phyloP scores from a whole-genome alignment of 192 early-diverging fungal species.

The Coemansia sp. region DNA sequence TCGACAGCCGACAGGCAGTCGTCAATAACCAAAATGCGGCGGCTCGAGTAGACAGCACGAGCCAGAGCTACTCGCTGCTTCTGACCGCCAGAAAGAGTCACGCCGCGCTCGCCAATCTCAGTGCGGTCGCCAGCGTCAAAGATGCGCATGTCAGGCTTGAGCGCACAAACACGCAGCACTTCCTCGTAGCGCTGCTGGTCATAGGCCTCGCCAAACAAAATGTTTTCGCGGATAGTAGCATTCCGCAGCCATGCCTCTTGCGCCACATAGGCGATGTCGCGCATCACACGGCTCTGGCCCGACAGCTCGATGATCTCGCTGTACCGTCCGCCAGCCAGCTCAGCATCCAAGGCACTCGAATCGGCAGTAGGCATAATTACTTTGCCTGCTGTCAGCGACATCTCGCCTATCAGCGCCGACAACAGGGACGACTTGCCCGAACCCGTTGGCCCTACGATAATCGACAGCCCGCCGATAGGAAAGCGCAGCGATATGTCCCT shows the following conservation, averaged over 20 bases:
- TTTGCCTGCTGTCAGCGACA: constrained; percentile 33
- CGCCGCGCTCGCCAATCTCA: constrained; percentile 90
- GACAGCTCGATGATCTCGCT: constrained; percentile 11
- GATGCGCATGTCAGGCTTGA: constrained; percentile 80
- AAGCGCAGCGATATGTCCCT: constrained; percentile 66
- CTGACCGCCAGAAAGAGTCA: constrained; percentile 87
- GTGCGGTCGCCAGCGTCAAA: constrained; percentile 89
- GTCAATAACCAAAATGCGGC: constrained; percentile 78
- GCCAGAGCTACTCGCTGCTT: constrained; percentile 87
- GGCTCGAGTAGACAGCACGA: constrained; percentile 80
- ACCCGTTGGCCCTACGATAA: constrained; percentile 85
- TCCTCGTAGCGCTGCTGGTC: constrained; percentile 77
- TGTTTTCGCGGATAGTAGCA: constrained; percentile 82
- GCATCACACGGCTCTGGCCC: constrained; percentile 26
- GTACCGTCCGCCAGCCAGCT: constrained; percentile 11
- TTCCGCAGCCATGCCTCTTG: constrained; percentile 81
- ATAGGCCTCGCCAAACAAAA: constrained; percentile 80
- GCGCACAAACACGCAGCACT: constrained; percentile 85
- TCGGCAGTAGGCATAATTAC: constrained; percentile 24
- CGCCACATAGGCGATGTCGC: constrained; percentile 84
- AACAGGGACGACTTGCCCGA: constrained; percentile 81
- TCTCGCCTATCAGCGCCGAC: constrained; percentile 77
- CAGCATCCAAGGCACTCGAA: neutral
- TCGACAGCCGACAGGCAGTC: constrained; percentile 97
- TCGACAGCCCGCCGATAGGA: constrained; percentile 64